These are phyloP conservation scores for Lycium barbarum DNA, from an alignment of 257 asterid species.

Conservation along the genomic window DNA sequence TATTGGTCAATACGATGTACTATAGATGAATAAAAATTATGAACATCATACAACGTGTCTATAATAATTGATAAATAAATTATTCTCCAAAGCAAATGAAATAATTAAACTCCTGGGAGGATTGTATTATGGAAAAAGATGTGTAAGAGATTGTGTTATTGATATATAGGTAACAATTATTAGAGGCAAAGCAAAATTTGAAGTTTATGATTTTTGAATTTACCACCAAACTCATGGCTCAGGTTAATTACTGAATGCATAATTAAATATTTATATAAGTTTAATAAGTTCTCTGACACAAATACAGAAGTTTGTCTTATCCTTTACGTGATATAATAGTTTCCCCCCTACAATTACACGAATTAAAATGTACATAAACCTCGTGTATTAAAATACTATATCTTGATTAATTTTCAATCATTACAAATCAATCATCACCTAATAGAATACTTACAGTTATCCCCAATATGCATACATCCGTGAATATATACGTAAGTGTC, in stretches of 20 bases:
- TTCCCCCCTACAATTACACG: background rate
- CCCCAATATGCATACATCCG: background rate
- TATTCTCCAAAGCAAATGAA: background rate
- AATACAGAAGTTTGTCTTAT: too few species aligned
- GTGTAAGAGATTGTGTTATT: too few species aligned
- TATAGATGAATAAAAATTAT: background rate
- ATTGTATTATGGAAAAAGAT: background rate
- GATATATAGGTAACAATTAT: background rate
- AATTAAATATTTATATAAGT: too few species aligned
- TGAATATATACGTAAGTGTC: background rate
- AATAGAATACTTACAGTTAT: too few species aligned
- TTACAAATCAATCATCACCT: background rate
- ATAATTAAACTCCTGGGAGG: background rate
- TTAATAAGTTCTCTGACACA: too few species aligned
- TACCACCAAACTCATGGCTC: background rate
- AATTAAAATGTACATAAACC: background rate
- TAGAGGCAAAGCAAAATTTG: too few species aligned
- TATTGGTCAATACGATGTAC: background rate
- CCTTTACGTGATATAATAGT: too few species aligned
- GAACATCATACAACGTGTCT: background rate
- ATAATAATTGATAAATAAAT: background rate
- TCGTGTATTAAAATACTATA: background rate
- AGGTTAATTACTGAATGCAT: too few species aligned
- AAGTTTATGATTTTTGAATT: too few species aligned
- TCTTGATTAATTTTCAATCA: background rate